Evolutionary conservation across 2,329 filamentous ascomycete species (phyloP).

Genomic region (Colletotrichum liaoningense): DNA sequence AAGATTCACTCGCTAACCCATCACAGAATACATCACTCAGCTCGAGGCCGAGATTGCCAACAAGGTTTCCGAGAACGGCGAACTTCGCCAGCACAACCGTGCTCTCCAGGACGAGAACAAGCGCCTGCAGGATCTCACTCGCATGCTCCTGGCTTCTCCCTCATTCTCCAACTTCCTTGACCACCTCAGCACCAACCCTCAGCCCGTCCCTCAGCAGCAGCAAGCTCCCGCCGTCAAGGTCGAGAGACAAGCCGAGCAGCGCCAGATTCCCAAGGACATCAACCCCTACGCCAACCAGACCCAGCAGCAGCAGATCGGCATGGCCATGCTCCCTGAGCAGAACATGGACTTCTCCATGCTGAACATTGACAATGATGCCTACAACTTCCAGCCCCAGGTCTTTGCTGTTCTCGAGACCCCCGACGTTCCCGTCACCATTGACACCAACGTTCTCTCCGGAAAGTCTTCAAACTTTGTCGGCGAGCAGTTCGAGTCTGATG

Average conservation of each 20-base stretch:
- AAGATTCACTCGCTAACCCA: conserved; percentile 33
- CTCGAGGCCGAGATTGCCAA: conserved; percentile 89
- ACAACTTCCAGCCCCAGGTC: conserved; percentile 75
- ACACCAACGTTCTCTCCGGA: conserved; percentile 74
- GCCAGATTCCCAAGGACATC: conserved; percentile 72
- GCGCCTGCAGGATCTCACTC: conserved; percentile 81
- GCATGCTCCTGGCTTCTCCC: conserved; percentile 82
- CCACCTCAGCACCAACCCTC: conserved; percentile 72
- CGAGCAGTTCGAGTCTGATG: conserved; percentile 54
- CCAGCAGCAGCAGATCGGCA: conserved; percentile 76
- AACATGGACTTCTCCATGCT: conserved; percentile 80
- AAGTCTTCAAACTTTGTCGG: conserved; percentile 72
- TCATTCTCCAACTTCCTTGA: conserved; percentile 87
- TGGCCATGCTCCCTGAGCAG: conserved; percentile 87
- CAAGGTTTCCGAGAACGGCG: conserved; percentile 86
- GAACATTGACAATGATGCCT: conserved; percentile 64
- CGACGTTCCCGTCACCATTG: conserved; percentile 70
- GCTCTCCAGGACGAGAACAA: conserved; percentile 88
- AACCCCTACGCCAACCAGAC: conserved; percentile 68
- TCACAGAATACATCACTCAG: conserved; percentile 92
- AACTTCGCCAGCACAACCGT: conserved; percentile 83
- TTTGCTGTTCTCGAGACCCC: conserved; percentile 81
- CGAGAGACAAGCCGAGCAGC: conserved; percentile 35
- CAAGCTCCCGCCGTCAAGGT: conserved; percentile 49
- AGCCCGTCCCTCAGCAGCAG: conserved; percentile 54